phyloP scores from a whole-genome alignment of 805 yeast species.

The Millerozyma miso region DNA sequence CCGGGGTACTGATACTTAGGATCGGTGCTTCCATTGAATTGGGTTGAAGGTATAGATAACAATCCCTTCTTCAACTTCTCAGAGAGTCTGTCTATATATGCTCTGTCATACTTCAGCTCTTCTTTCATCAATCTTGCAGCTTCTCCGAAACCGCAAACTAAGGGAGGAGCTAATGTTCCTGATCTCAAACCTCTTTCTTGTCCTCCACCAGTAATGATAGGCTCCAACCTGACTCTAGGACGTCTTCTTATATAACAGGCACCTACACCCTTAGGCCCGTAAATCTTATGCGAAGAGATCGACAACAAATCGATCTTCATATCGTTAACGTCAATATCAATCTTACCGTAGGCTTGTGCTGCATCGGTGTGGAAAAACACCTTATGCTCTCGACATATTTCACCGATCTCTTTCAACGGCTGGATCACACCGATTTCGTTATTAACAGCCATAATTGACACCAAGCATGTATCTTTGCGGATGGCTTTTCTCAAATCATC shows the following conservation, averaged over 20 bases:
- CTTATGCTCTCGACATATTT: conserved; percentile 78
- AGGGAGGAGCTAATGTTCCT: conserved; percentile 96
- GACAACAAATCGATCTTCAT: conserved; percentile 91
- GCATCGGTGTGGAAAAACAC: conserved; percentile 96
- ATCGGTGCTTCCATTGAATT: conserved; percentile 78
- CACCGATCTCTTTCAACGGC: conserved; percentile 91
- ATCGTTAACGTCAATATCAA: conserved; percentile 87
- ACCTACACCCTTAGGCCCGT: conserved; percentile 98
- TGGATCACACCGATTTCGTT: conserved; percentile 98
- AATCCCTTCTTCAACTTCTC: conserved; percentile 68
- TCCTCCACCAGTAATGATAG: conserved; percentile 95
- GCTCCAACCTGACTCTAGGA: conserved; percentile 96
- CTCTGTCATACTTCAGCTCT: conserved; percentile 71
- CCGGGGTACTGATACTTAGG: conserved; percentile 62
- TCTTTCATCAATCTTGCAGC: conserved; percentile 80
- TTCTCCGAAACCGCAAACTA: conserved; percentile 94
- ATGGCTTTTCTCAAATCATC: conserved; percentile 78
- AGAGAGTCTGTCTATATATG: conserved; percentile 68
- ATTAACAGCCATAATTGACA: conserved; percentile 94
- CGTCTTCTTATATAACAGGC: conserved; percentile 94
- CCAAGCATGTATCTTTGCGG: conserved; percentile 85
- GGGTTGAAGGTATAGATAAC: conserved; percentile 80
- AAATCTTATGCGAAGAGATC: conserved; percentile 91
- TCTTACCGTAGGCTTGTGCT: conserved; percentile 96
- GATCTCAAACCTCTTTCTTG: conserved; percentile 98